These are phyloP conservation scores for Spathaspora girioi DNA, from an alignment of 805 yeast genomes.

Conservation along the genomic window DNA sequence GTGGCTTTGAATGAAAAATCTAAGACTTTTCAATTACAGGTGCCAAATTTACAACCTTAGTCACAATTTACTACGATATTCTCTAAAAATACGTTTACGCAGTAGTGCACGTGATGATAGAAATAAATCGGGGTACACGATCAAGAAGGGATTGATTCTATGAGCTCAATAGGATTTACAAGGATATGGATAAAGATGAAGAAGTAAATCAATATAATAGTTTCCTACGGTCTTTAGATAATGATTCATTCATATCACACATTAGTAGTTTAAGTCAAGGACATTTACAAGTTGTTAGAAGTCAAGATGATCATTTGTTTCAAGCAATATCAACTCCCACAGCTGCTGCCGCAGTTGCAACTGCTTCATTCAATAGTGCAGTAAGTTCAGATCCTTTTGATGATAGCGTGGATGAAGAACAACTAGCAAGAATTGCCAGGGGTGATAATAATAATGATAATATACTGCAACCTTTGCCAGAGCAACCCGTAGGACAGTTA, in stretches of 20 bases:
- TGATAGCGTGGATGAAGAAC: conserved; percentile 17
- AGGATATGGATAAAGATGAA: not conserved
- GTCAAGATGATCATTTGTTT: not conserved
- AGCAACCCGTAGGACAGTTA: conserved; percentile 25
- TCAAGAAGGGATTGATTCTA: no score
- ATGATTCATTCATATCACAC: conserved; percentile 16
- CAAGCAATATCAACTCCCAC: conserved; percentile 6
- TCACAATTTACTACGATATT: no score
- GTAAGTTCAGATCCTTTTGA: conserved; percentile 20
- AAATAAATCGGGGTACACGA: no score
- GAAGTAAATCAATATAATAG: conserved; percentile 3
- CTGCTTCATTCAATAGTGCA: conserved; percentile 3
- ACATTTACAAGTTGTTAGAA: not conserved
- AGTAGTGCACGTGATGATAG: no score
- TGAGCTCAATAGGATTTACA: not conserved
- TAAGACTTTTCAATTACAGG: no score
- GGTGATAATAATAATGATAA: not conserved
- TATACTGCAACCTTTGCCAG: not conserved
- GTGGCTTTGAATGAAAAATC: no score
- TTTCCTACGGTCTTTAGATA: conserved; percentile 17
- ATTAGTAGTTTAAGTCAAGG: conserved; percentile 13
- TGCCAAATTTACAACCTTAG: no score
- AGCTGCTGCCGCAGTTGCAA: not conserved
- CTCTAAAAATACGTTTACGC: no score
- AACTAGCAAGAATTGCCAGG: conserved; percentile 5